Base-by-base conservation (phyloP, 306 rosid species). In the Ammopiptanthus mongolicus region DNA sequence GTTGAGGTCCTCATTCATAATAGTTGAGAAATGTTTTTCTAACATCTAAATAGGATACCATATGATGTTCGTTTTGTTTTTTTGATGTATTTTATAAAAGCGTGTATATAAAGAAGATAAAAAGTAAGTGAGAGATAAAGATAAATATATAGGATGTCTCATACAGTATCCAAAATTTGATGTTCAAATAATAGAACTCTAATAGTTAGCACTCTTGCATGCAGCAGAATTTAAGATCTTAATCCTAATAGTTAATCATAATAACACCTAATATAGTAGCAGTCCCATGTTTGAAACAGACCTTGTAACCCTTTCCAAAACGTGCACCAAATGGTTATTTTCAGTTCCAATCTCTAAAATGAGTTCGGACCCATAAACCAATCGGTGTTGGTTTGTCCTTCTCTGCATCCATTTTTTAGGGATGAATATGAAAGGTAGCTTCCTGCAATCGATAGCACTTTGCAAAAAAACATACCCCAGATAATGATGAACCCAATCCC, bases 401-500 rank as follows among this genome's bases (percentile, higher is more conserved):
- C 21, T 59, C 65, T 28, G 7, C 15, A 22, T 55, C 19, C 52
- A 21, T 55, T 11, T 18, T 21, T 53, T 9, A 14, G 29, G 57
- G 28, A 25, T 1, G 28, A 25, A 25, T 25, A 50, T 17, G 25
- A 50, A 50, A 17, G 21, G 7, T 23, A 55, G 34, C 60, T 53
- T 21, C 36, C 15, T 56, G 19, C 44, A 29, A 60, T 29, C 44
- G 19, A 65, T 21, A 6, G 71, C 18, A 12, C 29, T 29, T 37
- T 75, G 55, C 5, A n/a, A 9, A 15, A 8, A 37, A 21, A 21
- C 6, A 6, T 0, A 37, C 36, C 37, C 64, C 65, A 51, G 29
- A 75, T 75, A 56, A 59, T 22, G 34, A 23, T 11, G 14, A 75
- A 50, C 12, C 65, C 66, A 1, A 75, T 64, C 12, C 73, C 73